Conservation (phyloP, 345 rosid genomes). For the Citrus unshiu region DNA sequence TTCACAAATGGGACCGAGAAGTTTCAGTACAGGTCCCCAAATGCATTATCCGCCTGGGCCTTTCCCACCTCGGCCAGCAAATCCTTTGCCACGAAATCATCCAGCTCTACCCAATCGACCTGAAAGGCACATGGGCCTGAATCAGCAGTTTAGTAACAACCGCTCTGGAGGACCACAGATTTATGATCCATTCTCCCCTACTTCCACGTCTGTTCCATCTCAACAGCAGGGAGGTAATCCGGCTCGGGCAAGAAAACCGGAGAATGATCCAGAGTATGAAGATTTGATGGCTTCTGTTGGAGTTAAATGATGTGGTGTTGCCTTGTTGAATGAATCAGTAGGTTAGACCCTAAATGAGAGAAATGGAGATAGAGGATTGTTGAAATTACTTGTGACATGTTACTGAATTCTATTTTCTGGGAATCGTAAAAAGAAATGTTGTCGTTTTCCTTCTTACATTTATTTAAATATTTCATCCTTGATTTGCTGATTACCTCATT, state of each 20-base stretch:
- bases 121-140: conserved; percentile 26
- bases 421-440: not conserved
- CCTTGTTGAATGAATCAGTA: not conserved
- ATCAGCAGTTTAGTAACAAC: conserved; percentile 28
- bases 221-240: conserved; percentile 38
- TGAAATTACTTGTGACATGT: not conserved
- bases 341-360: not conserved
- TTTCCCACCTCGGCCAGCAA: conserved; percentile 54
- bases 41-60: conserved; percentile 33
- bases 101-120: conserved; percentile 27
- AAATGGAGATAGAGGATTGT: not conserved
- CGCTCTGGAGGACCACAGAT: conserved; percentile 46
- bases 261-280: conserved; percentile 58
- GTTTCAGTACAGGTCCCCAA: conserved; percentile 35
- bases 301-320: conserved; percentile 30
- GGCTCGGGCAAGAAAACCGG: conserved; percentile 33
- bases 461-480: not conserved
- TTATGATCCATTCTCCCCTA: conserved; percentile 90
- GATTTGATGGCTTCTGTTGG: conserved; percentile 77
- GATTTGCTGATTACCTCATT: not conserved
- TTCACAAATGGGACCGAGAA: conserved; percentile 44
- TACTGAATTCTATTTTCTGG: not conserved
- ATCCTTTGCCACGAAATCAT: conserved; percentile 36
- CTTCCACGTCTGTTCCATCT: conserved; percentile 36
- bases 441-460: too few species aligned